Evolutionary conservation across 1,284 basidiomycete genomes (phyloP), one percentile per base, ranked within the genome.

Genomic region (Heterobasidion parviporum): DNA sequence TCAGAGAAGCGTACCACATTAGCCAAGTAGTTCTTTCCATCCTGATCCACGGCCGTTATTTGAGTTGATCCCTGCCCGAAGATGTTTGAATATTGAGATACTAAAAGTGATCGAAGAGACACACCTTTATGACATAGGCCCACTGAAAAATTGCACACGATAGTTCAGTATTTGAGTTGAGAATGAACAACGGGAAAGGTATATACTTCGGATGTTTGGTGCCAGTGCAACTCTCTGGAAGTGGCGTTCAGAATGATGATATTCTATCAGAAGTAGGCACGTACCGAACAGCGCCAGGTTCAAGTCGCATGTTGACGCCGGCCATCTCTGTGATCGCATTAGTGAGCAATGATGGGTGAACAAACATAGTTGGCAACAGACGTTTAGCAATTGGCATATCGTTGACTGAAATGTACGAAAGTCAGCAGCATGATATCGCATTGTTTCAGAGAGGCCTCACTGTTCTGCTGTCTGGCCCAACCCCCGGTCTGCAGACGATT

Each of bases 391-490:
- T 73, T 3, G 85, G 85, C 79, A 88, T 77, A 3, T 76, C 74
- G 45, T 72, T 70, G 52, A 76, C 82, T 81, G 63, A 51, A 38
- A 52, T 4, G 46, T 48, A 44, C 16, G 16, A 43, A 45, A 15
- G 20, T 63, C 18, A 60, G 56, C 26, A 26, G 26, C 26, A 48
- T 16, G 10, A 10, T 16, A 44, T 50, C 44, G n/a, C 53, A 50
- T 32, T 33, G 14, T 26, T 12, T 50, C 44, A 47, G 48, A 18
- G 15, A 47, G 60, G 73, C 59, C 59, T 47, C 59, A 82, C 83
- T 64, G 59, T 86, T 87, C 68, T 88, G 76, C 62, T 87, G 78
- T 54, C 85, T 77, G 41, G 85, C 83, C 87, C 87, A 90, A 0
- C 87, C 87, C 20, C 87, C 87, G 0, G 79, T 79, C 57, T 83